Evolutionary conservation across 768 basidiomycete species (phyloP).

Genomic region (Lentinula aciculospora): DNA sequence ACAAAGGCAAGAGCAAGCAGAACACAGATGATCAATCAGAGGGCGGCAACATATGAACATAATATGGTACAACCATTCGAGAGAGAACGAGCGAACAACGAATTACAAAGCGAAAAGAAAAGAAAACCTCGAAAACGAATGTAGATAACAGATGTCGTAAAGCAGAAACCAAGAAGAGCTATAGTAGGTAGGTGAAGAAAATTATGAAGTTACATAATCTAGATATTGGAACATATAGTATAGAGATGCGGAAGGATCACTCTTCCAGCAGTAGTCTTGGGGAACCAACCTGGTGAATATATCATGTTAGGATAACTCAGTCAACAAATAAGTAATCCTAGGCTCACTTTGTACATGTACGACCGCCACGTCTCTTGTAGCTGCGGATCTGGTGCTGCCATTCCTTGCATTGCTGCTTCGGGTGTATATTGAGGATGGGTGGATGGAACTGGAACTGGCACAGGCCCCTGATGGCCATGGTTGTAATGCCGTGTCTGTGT

Average conservation of each 20-base stretch:
- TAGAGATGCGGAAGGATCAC: conserved; percentile 12
- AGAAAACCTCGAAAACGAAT: background rate
- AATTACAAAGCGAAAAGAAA: background rate
- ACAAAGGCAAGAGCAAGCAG: background rate
- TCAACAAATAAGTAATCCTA: background rate
- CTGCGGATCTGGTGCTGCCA: conserved; percentile 48
- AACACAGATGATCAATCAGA: background rate
- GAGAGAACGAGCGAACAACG: background rate
- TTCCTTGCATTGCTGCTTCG: conserved; percentile 36
- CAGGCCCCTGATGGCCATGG: conserved; percentile 1
- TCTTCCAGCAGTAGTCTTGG: conserved; percentile 36
- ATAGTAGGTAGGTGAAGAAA: background rate
- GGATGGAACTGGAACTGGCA: conserved; percentile 11
- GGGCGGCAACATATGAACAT: background rate
- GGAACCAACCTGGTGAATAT: conserved; percentile 29
- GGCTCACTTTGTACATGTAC: conserved; percentile 53
- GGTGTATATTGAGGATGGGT: conserved; percentile 39
- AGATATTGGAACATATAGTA: background rate
- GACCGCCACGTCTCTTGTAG: conserved; percentile 68
- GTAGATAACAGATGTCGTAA: background rate
- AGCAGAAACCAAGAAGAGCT: background rate
- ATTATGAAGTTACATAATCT: background rate
- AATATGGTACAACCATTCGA: background rate
- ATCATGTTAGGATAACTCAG: background rate
- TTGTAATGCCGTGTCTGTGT: background rate